phyloP scores from a whole-genome alignment of 345 rosid genomes.

The Sisymbrium irio region DNA sequence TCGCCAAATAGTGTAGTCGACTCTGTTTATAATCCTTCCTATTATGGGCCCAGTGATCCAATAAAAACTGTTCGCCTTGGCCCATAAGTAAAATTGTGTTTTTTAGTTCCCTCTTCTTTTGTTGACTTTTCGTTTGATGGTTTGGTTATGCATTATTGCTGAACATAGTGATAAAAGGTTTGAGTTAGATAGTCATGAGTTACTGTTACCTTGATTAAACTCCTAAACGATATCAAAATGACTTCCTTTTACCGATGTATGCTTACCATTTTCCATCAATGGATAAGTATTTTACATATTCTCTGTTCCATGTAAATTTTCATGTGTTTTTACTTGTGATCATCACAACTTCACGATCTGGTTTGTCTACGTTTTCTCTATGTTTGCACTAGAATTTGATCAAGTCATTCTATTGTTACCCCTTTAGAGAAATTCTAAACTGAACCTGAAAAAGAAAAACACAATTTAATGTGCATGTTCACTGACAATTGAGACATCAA shows the following conservation, averaged over 20 bases:
- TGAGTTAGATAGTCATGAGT: background rate
- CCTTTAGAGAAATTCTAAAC: background rate
- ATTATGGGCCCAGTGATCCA: background rate
- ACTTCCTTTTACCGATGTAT: background rate
- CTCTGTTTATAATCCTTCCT: background rate
- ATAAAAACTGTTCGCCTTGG: background rate
- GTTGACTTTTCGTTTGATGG: constrained; percentile 27
- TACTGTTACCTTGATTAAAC: background rate
- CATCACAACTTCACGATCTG: background rate
- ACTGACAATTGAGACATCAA: background rate
- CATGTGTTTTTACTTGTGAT: background rate
- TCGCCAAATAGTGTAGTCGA: background rate
- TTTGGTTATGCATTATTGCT: background rate
- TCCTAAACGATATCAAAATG: background rate
- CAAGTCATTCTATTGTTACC: background rate
- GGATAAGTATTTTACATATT: background rate
- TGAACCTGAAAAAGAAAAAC: background rate
- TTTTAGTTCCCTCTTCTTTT: background rate
- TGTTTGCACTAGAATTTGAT: background rate
- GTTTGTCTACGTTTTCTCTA: background rate
- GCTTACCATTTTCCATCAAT: background rate
- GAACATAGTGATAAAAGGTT: background rate
- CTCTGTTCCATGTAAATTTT: too few relatives aligned
- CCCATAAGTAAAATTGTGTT: background rate
- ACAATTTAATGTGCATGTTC: background rate